These are phyloP conservation scores for Hibiscus trionum DNA, from an alignment of 345 rosid genomes.

Conservation along the genomic window DNA sequence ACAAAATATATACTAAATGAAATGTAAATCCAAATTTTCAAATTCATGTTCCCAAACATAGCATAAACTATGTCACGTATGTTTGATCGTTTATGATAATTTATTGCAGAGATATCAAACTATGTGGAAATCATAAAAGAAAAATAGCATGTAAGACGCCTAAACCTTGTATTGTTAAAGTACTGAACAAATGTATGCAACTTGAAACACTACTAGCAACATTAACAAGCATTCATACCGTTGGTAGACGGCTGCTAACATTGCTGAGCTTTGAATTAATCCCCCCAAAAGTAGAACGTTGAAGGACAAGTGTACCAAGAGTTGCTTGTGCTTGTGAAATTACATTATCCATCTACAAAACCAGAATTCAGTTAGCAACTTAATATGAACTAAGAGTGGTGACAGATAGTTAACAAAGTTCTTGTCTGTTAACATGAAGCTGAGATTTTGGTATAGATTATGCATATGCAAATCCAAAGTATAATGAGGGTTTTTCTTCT, in stretches of 20 bases:
- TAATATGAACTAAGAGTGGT: not conserved
- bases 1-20: not conserved
- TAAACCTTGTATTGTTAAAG: not conserved
- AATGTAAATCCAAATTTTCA: not conserved
- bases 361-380: constrained; percentile 17
- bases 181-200: not conserved
- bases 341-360: constrained; percentile 77
- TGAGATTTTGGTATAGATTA: not conserved
- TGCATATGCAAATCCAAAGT: not conserved
- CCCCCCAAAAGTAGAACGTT: constrained; percentile 90
- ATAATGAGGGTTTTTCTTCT: not conserved
- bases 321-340: constrained; percentile 97
- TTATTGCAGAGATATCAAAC: no score
- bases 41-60: no score
- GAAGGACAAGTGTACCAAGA: constrained; percentile 73
- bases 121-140: no score
- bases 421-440: not conserved
- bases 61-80: no score
- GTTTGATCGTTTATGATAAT: no score
- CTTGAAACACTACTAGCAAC: not conserved
- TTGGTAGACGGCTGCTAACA: constrained; percentile 84
- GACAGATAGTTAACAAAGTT: not conserved
- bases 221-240: constrained; percentile 38
- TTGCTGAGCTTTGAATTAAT: constrained; percentile 88
- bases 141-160: no score